phyloP scores from a whole-genome alignment of 2,329 filamentous ascomycete genomes.

The Geosmithia flava region DNA sequence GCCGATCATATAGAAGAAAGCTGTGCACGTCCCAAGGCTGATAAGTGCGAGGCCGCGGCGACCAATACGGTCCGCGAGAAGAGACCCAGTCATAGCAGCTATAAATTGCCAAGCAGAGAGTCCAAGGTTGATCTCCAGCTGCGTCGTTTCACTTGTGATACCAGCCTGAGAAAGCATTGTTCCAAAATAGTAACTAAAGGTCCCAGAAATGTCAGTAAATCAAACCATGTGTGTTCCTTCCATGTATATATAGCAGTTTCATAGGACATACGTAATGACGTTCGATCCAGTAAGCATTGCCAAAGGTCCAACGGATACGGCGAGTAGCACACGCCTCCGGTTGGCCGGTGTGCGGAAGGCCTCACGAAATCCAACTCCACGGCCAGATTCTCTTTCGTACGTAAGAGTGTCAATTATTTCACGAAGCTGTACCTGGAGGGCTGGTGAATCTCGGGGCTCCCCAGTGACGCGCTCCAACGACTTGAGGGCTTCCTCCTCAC shows the following conservation, averaged over 20 bases:
- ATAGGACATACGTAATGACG: conserved; percentile 1
- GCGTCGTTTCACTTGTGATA: conserved; percentile 2
- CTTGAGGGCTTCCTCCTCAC: conserved; percentile 6
- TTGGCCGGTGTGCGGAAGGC: neutral
- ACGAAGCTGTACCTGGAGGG: conserved; percentile 2
- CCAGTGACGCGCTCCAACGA: conserved; percentile 2
- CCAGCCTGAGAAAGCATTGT: conserved; percentile 3
- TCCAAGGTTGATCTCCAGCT: conserved; percentile 9
- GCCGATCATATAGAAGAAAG: conserved; percentile 3
- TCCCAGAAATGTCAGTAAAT: too few relatives aligned
- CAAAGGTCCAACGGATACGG: conserved; percentile 1
- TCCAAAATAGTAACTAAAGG: conserved; percentile 3
- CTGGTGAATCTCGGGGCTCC: neutral
- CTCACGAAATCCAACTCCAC: neutral
- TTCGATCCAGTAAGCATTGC: conserved; percentile 4
- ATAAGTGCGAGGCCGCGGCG: conserved; percentile 1
- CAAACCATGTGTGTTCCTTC: conserved; percentile 1
- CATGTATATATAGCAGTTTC: neutral
- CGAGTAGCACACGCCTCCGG: conserved; percentile 1
- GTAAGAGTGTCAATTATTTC: conserved; percentile 3
- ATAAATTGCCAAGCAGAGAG: conserved; percentile 8
- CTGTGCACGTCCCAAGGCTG: conserved; percentile 1
- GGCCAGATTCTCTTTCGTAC: conserved; percentile 1
- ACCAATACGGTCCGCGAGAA: conserved; percentile 4
- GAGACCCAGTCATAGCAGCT: conserved; percentile 2